These are phyloP conservation scores for Chlorociboria aeruginascens DNA, from an alignment of 495 filamentous ascomycete genomes.

Conservation along the genomic window DNA sequence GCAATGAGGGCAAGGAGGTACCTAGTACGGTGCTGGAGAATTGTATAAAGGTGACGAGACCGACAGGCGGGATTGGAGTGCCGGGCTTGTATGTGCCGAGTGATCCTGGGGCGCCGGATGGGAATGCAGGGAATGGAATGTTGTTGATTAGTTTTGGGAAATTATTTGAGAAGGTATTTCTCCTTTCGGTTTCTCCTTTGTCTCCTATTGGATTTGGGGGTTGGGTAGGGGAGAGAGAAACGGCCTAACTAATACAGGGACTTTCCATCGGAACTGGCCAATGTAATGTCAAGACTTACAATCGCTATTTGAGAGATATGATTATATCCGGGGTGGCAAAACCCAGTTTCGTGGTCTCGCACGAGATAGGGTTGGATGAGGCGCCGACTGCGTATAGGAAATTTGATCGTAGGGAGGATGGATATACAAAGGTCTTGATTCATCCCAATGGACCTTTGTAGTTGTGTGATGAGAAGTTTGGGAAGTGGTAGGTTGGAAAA, in stretches of 20 bases:
- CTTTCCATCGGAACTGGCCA: slow-evolving; percentile 39
- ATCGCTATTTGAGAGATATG: slow-evolving; percentile 43
- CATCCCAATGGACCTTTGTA: slow-evolving; percentile 17
- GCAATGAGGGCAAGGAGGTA: slow-evolving; percentile 28
- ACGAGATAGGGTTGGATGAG: slow-evolving; percentile 43
- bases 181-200: neutral
- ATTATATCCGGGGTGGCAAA: slow-evolving; percentile 46
- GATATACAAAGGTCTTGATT: slow-evolving; percentile 35
- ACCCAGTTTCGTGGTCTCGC: slow-evolving; percentile 43
- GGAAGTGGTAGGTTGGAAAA: too few species aligned
- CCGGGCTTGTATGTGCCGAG: slow-evolving; percentile 19
- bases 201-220: neutral
- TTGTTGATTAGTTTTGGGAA: slow-evolving; percentile 48
- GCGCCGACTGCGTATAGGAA: slow-evolving; percentile 37
- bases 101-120: slow-evolving; percentile 29
- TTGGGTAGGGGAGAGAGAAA: neutral
- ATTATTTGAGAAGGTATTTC: slow-evolving; percentile 44
- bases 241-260: slow-evolving; percentile 6
- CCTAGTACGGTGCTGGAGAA: slow-evolving; percentile 33
- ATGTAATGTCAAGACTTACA: slow-evolving; percentile 50
- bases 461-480: too few species aligned
- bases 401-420: slow-evolving; percentile 34
- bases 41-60: slow-evolving; percentile 34
- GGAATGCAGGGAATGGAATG: slow-evolving; percentile 35
- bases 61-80: slow-evolving; percentile 36